Percentiles rank a stretch among this genome's conserved stretches.
Evolutionary conservation across 2,329 filamentous ascomycete genomes (phyloP).

Genomic region (Fusarium redolens): DNA sequence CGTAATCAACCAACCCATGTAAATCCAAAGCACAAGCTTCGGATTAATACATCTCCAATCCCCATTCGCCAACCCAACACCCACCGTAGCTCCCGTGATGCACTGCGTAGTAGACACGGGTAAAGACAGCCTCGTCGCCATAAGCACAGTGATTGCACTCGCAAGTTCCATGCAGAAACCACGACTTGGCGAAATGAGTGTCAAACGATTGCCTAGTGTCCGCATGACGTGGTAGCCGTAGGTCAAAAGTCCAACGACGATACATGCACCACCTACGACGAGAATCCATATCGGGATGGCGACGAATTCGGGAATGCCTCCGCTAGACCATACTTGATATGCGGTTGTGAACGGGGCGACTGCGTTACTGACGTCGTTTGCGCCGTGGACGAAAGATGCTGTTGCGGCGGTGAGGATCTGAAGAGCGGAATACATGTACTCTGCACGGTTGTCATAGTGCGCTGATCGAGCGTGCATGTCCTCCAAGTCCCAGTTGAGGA

Average conservation of each 20-base stretch:
- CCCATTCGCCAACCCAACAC: constrained; percentile 70
- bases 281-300: constrained; percentile 71
- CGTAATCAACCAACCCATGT: constrained; percentile 63
- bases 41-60: constrained; percentile 70
- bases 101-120: constrained; percentile 75
- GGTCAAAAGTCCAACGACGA: constrained; percentile 68
- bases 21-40: constrained; percentile 69
- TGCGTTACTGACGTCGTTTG: constrained; percentile 74
- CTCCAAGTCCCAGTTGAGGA: constrained; percentile 61
- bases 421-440: constrained; percentile 70
- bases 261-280: constrained; percentile 61
- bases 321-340: constrained; percentile 68
- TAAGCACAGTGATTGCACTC: constrained; percentile 70
- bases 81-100: constrained; percentile 71
- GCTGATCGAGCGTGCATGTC: constrained; percentile 65
- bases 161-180: constrained; percentile 72
- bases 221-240: constrained; percentile 75
- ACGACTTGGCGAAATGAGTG: constrained; percentile 68
- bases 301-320: constrained; percentile 55
- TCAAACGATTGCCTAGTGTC: constrained; percentile 70
- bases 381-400: constrained; percentile 74
- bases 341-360: constrained; percentile 73
- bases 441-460: constrained; percentile 72
- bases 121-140: constrained; percentile 64
- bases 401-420: constrained; percentile 71